Evolutionary conservation across 179 eudicot species (phyloP).

Genomic region (Corrigiola litoralis): DNA sequence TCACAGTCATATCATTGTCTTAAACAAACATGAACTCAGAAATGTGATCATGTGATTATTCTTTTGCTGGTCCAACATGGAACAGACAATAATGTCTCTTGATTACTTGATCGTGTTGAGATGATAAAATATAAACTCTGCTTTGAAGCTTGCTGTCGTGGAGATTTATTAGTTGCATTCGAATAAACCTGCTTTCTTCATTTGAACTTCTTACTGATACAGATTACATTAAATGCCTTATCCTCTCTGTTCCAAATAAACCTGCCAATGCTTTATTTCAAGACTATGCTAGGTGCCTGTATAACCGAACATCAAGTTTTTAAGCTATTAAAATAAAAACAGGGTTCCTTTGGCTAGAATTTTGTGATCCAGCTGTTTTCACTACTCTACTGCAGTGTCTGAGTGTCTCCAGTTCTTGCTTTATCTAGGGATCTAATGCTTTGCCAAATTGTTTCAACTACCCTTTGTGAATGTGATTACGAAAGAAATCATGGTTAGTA

Average conservation of each 20-base stretch:
- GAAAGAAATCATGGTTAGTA: too few species aligned
- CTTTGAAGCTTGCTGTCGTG: not conserved
- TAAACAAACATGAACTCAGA: not conserved
- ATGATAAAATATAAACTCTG: conserved; percentile 6
- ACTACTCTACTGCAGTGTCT: not conserved
- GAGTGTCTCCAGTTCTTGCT: too few species aligned
- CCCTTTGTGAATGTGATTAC: too few species aligned
- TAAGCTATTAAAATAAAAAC: not conserved
- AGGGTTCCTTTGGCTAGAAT: not conserved
- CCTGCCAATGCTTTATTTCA: not conserved
- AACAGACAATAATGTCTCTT: not conserved
- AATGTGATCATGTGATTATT: conserved; percentile 5
- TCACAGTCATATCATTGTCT: not conserved
- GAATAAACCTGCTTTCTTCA: not conserved
- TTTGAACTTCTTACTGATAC: not conserved
- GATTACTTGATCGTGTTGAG: not conserved
- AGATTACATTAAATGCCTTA: conserved; percentile 10
- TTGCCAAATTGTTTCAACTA: too few species aligned
- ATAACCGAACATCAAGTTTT: not conserved
- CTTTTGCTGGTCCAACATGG: not conserved
- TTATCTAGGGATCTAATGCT: too few species aligned
- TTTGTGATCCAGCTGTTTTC: conserved; percentile 3
- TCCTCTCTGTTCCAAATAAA: not conserved
- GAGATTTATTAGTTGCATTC: not conserved
- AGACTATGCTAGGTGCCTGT: not conserved